Percentiles rank a stretch among this genome's conserved stretches.
These are phyloP conservation scores for Fusarium devonianum DNA, from an alignment of 2,329 filamentous ascomycete species.

Conservation along the genomic window DNA sequence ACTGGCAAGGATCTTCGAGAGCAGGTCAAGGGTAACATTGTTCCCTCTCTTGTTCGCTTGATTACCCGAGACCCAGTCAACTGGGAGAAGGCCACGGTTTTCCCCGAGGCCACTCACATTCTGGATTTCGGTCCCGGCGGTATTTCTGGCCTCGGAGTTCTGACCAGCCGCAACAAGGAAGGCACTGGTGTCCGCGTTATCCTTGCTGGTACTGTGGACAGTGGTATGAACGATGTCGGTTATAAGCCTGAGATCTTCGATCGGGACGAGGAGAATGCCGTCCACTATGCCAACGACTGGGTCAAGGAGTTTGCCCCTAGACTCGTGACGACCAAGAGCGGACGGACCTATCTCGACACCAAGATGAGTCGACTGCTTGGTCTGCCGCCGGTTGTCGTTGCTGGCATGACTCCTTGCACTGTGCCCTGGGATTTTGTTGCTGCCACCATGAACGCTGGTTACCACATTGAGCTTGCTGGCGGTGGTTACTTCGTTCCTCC, in stretches of 20 bases:
- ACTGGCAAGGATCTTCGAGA: constrained; percentile 84
- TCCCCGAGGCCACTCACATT: constrained; percentile 90
- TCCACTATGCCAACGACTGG: constrained; percentile 97
- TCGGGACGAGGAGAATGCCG: constrained; percentile 90
- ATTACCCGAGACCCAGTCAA: constrained; percentile 94
- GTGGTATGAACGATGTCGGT: constrained; percentile 87
- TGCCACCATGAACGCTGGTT: constrained; percentile 93
- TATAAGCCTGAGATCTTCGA: constrained; percentile 99
- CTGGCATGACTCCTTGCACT: constrained; percentile 92
- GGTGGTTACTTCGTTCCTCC: constrained; percentile 88
- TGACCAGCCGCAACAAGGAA: constrained; percentile 99
- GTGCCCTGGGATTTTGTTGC: constrained; percentile 92
- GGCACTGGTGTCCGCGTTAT: constrained; percentile 97
- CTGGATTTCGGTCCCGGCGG: constrained; percentile 97
- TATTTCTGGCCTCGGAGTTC: constrained; percentile 91
- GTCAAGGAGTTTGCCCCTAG: constrained; percentile 96
- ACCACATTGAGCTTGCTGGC: constrained; percentile 88
- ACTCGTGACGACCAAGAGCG: constrained; percentile 86
- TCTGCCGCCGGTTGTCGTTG: constrained; percentile 86
- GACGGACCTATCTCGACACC: constrained; percentile 92
- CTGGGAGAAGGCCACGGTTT: constrained; percentile 94
- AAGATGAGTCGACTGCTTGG: constrained; percentile 92
- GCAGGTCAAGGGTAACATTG: constrained; percentile 76
- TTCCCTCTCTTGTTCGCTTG: constrained; percentile 86
- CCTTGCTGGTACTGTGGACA: constrained; percentile 90